Percentiles rank a stretch among this genome's conserved stretches.
phyloP scores from a whole-genome alignment of 352 stramenopile species.

The Hyaloperonospora brassicae region DNA sequence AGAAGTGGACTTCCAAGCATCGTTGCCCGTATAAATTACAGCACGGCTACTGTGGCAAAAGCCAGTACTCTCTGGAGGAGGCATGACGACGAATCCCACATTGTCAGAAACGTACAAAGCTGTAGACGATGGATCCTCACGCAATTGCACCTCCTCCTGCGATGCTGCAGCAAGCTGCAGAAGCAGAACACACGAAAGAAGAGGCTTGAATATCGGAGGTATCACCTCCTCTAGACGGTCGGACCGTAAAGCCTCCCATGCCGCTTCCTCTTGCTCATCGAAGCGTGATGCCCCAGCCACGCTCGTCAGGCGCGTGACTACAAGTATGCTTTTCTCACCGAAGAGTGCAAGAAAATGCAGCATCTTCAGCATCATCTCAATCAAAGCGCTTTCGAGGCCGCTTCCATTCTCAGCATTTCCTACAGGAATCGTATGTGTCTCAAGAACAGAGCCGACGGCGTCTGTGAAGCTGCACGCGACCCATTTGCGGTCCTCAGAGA shows the following conservation, averaged over 20 bases:
- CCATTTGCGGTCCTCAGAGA: slow-evolving; percentile 57
- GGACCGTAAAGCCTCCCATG: slow-evolving; percentile 33
- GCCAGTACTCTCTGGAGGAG: slow-evolving; percentile 21
- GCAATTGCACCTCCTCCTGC: slow-evolving; percentile 34
- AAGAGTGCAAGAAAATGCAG: slow-evolving; percentile 55
- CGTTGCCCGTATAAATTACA: slow-evolving; percentile 23
- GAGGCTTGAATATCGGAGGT: slow-evolving; percentile 22
- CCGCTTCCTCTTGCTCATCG: slow-evolving; percentile 29
- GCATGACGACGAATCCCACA: slow-evolving; percentile 35
- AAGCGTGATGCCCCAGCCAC: slow-evolving; percentile 13
- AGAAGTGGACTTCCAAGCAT: slow-evolving; percentile 30
- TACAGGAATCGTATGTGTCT: slow-evolving; percentile 41
- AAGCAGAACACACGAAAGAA: slow-evolving; percentile 36
- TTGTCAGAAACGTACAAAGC: slow-evolving; percentile 27
- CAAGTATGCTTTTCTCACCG: slow-evolving; percentile 36
- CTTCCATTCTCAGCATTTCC: slow-evolving; percentile 10
- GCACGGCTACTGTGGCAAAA: slow-evolving; percentile 25
- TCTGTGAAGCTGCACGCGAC: slow-evolving; percentile 47
- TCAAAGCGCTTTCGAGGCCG: slow-evolving; percentile 27
- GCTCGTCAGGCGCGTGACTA: slow-evolving; percentile 33
- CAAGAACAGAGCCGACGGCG: slow-evolving; percentile 48
- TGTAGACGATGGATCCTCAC: slow-evolving; percentile 30
- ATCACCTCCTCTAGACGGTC: slow-evolving; percentile 28
- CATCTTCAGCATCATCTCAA: slow-evolving; percentile 40
- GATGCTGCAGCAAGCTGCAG: slow-evolving; percentile 30